Conservation (phyloP, 768 basidiomycete genomes). For the Russula griseocarnosa region DNA sequence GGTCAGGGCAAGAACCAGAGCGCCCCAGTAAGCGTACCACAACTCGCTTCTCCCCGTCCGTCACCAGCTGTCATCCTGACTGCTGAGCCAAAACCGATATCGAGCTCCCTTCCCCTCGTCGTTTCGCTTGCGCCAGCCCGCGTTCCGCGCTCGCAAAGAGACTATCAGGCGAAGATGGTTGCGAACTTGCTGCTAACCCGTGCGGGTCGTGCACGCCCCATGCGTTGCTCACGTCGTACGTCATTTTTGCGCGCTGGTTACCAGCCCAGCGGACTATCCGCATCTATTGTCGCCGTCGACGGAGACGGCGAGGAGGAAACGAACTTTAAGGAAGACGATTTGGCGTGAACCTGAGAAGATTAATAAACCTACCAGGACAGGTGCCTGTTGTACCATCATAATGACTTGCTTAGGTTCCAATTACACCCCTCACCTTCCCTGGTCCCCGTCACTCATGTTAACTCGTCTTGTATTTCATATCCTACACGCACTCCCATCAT, state of each 20-base stretch:
- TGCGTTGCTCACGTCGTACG: conserved; percentile 22
- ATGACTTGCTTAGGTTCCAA: conserved; percentile 14
- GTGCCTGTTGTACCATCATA: conserved; percentile 24
- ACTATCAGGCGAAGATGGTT: conserved; percentile 26
- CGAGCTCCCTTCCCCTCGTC: conserved; percentile 12
- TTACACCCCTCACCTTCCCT: neutral
- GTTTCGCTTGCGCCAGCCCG: conserved; percentile 18
- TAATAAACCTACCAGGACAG: conserved; percentile 19
- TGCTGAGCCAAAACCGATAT: neutral
- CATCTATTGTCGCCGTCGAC: conserved; percentile 8
- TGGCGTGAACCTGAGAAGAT: conserved; percentile 3
- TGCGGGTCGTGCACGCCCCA: conserved; percentile 21
- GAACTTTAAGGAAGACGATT: neutral
- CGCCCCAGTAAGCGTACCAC: neutral
- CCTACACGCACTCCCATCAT: conserved; percentile 14
- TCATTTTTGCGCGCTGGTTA: conserved; percentile 19
- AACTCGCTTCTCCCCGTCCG: conserved; percentile 10
- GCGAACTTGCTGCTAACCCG: conserved; percentile 27
- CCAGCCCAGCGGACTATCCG: conserved; percentile 25
- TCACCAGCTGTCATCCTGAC: conserved; percentile 19
- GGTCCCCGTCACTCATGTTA: conserved; percentile 8
- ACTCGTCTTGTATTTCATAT: conserved; percentile 22
- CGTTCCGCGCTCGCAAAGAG: conserved; percentile 21
- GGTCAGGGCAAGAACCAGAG: neutral
- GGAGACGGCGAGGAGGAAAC: neutral